These are phyloP conservation scores for Salvia sclarea DNA, from an alignment of 305 asterid species.

Conservation along the genomic window DNA sequence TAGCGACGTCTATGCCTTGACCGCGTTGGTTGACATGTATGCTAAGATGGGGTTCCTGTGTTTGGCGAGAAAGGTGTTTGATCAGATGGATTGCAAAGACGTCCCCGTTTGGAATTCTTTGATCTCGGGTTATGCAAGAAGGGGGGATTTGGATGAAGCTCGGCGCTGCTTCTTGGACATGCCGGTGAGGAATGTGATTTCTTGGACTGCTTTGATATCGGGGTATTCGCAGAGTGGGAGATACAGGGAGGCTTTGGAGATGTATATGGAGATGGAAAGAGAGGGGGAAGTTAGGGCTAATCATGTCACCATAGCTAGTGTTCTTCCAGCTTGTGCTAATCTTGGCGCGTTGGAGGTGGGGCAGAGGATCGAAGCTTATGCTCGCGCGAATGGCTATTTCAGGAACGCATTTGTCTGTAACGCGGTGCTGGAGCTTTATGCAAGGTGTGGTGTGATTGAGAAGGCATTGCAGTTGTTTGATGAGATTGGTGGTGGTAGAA, in stretches of 20 bases:
- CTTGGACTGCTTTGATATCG: conserved; percentile 83
- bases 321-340: conserved; percentile 85
- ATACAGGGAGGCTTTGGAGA: conserved; percentile 62
- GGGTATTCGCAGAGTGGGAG: conserved; percentile 76
- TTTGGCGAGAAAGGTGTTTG: conserved; percentile 56
- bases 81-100: conserved; percentile 52
- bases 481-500: conserved; percentile 57
- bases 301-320: conserved; percentile 82
- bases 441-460: conserved; percentile 74
- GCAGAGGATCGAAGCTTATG: conserved; percentile 69
- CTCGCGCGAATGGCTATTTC: conserved; percentile 58
- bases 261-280: conserved; percentile 67
- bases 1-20: conserved; percentile 54
- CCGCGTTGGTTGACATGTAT: conserved; percentile 80
- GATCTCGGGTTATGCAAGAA: conserved; percentile 69
- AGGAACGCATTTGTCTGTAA: conserved; percentile 62
- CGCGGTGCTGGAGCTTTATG: conserved; percentile 65
- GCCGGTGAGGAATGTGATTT: conserved; percentile 68
- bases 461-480: conserved; percentile 62
- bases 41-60: conserved; percentile 61
- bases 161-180: conserved; percentile 51
- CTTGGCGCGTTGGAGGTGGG: conserved; percentile 84
- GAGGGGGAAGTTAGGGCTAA: conserved; percentile 60
- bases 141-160: conserved; percentile 65
- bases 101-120: conserved; percentile 76